Base-by-base conservation (phyloP, 2,329 filamentous ascomycete species). In the Fusarium subglutinans region DNA sequence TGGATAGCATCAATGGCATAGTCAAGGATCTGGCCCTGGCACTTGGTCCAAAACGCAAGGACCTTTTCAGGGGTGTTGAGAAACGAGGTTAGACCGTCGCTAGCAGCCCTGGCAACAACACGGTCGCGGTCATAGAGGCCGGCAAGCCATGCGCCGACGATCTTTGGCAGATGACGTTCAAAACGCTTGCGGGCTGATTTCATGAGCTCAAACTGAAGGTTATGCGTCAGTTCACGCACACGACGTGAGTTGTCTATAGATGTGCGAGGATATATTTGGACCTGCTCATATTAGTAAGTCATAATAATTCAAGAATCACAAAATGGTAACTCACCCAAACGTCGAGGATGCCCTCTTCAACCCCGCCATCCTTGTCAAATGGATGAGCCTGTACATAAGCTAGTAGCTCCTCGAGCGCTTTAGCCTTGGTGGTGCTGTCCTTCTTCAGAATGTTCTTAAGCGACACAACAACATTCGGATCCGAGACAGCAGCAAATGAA, bases 401-500 rank as follows among this genome's bases (percentile, higher is more conserved):
- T 54, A 94, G 87, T 26, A 99, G 84, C 59, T 98, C 96, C 77
- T 98, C 95, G 35, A 99, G 85, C 1, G 94, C 96, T 81, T 96
- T 98, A 13, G 92, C 88, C 81, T 98, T 97, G 43, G 96, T 99
- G 17, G 91, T 97, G 78, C 92, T 92, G 84, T 98, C 96, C 83
- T 96, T 97, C 84, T 98, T 99, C 57, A 92, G 88, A 8, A 98
- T 84, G 77, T 97, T 98, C 83, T 98, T 97, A 84, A 98, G 94
- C n/a, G 92, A 90, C 20, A 98, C 95, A 43, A 96, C 90, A 43
- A 96, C 87, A 79, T 96, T 93, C 13, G 95, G 89, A 77, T 98
- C 92, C 50, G 91, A 92, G 68, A 99, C 90, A 48, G 85, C 85
- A 40, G 91, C 90, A 75, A 98, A 90, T 78, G 98, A 93, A 54